Evolutionary conservation across 352 stramenopile genomes (phyloP).

Genomic region (Pythium volutum): DNA sequence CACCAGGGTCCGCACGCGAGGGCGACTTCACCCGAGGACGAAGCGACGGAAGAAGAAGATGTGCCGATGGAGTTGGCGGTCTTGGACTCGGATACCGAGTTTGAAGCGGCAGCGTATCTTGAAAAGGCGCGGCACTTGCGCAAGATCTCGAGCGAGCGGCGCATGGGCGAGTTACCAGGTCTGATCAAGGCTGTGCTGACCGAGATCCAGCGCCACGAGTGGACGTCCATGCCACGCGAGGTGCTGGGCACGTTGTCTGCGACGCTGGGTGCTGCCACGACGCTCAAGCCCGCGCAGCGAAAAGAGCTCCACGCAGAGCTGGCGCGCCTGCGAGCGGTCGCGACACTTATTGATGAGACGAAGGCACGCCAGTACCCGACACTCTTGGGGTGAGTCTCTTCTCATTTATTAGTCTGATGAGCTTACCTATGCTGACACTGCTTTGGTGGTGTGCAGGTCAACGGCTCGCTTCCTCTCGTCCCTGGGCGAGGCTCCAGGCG

Average conservation of each 20-base stretch:
- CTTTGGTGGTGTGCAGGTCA: background rate
- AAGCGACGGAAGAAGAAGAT: constrained; percentile 13
- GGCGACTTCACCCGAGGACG: background rate
- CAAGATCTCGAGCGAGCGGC: constrained; percentile 16
- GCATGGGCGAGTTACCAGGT: constrained; percentile 9
- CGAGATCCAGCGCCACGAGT: constrained; percentile 4
- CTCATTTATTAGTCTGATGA: background rate
- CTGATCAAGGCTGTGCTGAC: constrained; percentile 4
- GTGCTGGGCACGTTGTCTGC: constrained; percentile 12
- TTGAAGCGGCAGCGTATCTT: constrained; percentile 3
- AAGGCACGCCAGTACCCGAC: constrained; percentile 8
- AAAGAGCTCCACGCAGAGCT: background rate
- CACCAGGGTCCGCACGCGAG: background rate
- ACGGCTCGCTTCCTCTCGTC: constrained; percentile 18
- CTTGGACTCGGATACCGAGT: constrained; percentile 12
- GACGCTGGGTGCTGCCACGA: constrained; percentile 12
- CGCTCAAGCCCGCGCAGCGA: constrained; percentile 5
- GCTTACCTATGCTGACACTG: background rate
- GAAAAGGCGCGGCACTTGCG: constrained; percentile 17
- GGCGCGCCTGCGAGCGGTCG: background rate
- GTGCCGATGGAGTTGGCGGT: constrained; percentile 11
- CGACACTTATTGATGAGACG: constrained; percentile 7
- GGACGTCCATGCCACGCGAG: constrained; percentile 9
- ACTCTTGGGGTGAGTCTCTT: background rate
- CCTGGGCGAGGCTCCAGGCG: background rate